These are phyloP conservation scores for Flammula alnicola DNA, from an alignment of 1,284 basidiomycete species.

Conservation along the genomic window DNA sequence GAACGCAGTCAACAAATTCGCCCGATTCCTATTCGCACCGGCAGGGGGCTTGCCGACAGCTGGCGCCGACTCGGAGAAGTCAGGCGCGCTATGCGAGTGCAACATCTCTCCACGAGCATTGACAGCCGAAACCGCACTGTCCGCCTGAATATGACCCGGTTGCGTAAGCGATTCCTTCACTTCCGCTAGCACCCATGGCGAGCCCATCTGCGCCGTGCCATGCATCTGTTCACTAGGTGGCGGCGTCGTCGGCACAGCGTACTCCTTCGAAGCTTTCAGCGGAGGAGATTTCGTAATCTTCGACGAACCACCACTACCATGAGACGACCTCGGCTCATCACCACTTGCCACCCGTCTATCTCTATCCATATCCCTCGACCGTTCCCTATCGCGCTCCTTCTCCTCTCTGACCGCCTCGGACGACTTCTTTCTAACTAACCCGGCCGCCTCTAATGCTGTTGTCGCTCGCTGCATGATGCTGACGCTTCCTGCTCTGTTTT, in stretches of 20 bases:
- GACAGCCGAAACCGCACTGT: constrained; percentile 37
- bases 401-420: constrained; percentile 70
- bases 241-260: constrained; percentile 56
- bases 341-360: constrained; percentile 46
- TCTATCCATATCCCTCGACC: constrained; percentile 54
- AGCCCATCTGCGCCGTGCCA: constrained; percentile 49
- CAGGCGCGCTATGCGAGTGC: constrained; percentile 56
- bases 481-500: constrained; percentile 80
- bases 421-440: constrained; percentile 81
- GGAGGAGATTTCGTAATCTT: constrained; percentile 75
- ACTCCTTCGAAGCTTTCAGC: constrained; percentile 57
- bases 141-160: too few species aligned
- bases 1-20: constrained; percentile 74
- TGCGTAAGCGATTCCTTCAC: constrained; percentile 38
- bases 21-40: constrained; percentile 55
- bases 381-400: constrained; percentile 46
- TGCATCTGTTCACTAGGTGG: constrained; percentile 48
- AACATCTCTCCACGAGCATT: constrained; percentile 55
- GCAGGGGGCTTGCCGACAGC: constrained; percentile 19
- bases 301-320: constrained; percentile 59
- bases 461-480: constrained; percentile 94
- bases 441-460: constrained; percentile 82
- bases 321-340: constrained; percentile 66
- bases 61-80: constrained; percentile 42
- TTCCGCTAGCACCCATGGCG: constrained; percentile 74